Base-by-base conservation (phyloP, 2,329 filamentous ascomycete genomes). In the Tolypocladium amazonense region DNA sequence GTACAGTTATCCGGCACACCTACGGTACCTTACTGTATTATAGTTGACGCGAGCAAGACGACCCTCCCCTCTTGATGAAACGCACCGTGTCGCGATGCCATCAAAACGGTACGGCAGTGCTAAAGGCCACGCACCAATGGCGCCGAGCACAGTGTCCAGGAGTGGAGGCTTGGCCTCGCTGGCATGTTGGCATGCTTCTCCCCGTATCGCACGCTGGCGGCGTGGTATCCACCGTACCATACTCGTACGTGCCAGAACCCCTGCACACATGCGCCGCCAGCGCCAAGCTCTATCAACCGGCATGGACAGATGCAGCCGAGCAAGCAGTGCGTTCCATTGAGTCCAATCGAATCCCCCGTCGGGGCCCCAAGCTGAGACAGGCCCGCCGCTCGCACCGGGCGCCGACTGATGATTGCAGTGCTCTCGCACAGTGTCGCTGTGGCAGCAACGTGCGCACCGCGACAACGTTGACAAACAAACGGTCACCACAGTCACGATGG, bases 351-450 rank as follows among this genome's bases (percentile, higher is more conserved):
- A 52, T 18, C 30, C 45, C 52, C 53, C 2, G 33, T n/a, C 35
- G 41, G 50, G 55, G 53, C 33, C 37, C 58, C 39, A 37, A 56
- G 30, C 41, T 59, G 58, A 59, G 58, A 59, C 58, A 59, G 15
- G 27, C 41, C 47, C 33, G 47, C 7, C 47, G 14, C 47, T 18
- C 20, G 25, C 47, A 30, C 25, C 45, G 12, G 14, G 25, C 25
- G 8, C 15, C 14, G 47, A 11, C 15, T 30, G 25, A 15, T 52
- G 43, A n/a, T n/a, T 43, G 39, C 20, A 43, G 39, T 43, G 20
- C 18, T 43, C 3, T 14, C 11, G 25, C 25, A 33, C 38, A 33
- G 37, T 52, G 47, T 9, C 27, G 27, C 20, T 12, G 5, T 33
- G 27, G 50, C 50, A 30, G 12, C 45, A 30, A n/a, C n/a, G 50